A percentile compares a stretch with the other conserved stretches of the same genome.
Evolutionary conservation across 108 stramenopile species (phyloP).

Genomic region (Skeletonema costatum): DNA sequence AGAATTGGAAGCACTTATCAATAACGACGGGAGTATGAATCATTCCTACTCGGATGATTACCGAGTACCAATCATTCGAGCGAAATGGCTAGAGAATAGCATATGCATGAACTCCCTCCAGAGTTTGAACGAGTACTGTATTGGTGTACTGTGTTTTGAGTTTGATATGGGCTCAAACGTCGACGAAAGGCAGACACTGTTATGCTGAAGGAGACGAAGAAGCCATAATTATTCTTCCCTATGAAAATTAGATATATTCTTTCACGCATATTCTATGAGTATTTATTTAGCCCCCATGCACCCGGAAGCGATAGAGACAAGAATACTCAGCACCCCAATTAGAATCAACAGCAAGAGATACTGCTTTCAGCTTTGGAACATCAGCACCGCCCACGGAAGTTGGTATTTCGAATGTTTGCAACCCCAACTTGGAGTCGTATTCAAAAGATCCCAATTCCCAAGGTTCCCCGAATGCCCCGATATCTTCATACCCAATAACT

Average conservation of each 20-base stretch:
- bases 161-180: background rate
- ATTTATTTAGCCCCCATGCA: constrained; percentile 53
- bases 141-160: constrained; percentile 12
- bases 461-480: constrained; percentile 53
- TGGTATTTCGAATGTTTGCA: constrained; percentile 67
- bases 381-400: constrained; percentile 33
- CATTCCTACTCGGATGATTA: background rate
- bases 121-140: constrained; percentile 14
- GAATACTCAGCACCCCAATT: constrained; percentile 76
- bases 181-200: background rate
- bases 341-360: constrained; percentile 77
- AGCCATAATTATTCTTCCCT: background rate
- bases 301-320: constrained; percentile 85
- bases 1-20: background rate
- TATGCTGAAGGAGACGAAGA: background rate
- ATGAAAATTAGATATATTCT: background rate
- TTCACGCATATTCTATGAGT: background rate
- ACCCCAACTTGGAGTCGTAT: constrained; percentile 19
- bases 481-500: constrained; percentile 69
- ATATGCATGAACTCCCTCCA: constrained; percentile 9
- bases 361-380: constrained; percentile 65
- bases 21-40: background rate
- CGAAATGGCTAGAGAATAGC: constrained; percentile 32
- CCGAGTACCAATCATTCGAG: constrained; percentile 18
- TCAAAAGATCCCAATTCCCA: constrained; percentile 64